A percentile compares a stretch with the other conserved stretches of the same genome.
Conservation (phyloP, 768 basidiomycete genomes). For the Boletellus ananas region DNA sequence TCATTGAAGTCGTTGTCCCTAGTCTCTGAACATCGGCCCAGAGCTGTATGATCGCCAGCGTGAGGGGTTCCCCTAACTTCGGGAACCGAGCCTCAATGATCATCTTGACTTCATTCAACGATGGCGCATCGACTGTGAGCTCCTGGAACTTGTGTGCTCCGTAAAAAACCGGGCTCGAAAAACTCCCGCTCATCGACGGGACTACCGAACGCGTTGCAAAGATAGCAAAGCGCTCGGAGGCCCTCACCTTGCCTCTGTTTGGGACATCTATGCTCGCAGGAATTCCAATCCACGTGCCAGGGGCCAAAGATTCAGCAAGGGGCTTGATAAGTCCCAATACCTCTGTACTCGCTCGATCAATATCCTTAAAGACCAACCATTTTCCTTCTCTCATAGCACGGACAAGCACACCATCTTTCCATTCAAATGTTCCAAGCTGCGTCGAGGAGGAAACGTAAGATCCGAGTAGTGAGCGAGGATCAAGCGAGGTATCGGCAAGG, state of each 20-base stretch:
- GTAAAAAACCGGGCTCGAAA: conserved; percentile 67
- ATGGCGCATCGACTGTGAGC: conserved; percentile 58
- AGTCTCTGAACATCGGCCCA: conserved; percentile 63
- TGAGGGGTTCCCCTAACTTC: conserved; percentile 47
- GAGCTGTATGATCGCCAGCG: conserved; percentile 53
- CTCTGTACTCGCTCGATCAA: conserved; percentile 87
- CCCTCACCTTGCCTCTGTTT: conserved; percentile 67
- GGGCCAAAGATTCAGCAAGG: conserved; percentile 67
- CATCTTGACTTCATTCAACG: conserved; percentile 57
- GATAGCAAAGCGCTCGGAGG: conserved; percentile 75
- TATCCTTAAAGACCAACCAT: conserved; percentile 91
- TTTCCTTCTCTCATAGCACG: conserved; percentile 85
- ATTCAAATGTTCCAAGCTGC: conserved; percentile 86
- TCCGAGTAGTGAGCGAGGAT: conserved; percentile 88
- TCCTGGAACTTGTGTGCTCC: conserved; percentile 84
- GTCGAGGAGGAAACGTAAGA: conserved; percentile 87
- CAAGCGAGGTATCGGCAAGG: conserved; percentile 92
- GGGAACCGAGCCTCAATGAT: conserved; percentile 72
- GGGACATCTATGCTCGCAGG: conserved; percentile 69
- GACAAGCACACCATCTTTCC: conserved; percentile 92
- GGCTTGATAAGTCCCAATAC: conserved; percentile 85
- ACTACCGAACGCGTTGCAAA: conserved; percentile 82
- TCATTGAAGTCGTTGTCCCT: conserved; percentile 48
- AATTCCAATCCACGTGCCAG: conserved; percentile 73
- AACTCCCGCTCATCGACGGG: conserved; percentile 43